Evolutionary conservation across 352 stramenopile species (phyloP).

Genomic region (Pythium sp.): DNA sequence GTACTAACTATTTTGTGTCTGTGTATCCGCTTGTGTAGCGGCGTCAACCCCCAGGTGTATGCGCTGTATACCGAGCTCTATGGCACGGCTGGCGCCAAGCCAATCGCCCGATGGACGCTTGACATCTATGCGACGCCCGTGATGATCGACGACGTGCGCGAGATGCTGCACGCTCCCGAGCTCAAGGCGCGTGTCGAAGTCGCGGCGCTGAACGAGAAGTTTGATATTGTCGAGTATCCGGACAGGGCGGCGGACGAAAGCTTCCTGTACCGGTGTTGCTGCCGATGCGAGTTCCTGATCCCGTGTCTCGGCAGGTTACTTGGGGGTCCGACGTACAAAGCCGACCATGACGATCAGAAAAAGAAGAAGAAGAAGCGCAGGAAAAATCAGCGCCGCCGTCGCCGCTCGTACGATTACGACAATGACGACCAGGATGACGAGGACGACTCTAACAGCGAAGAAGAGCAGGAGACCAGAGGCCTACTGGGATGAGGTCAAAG

Average conservation of each 20-base stretch:
- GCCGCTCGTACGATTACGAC: constrained; percentile 38
- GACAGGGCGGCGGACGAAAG: constrained; percentile 34
- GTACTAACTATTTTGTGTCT: neutral
- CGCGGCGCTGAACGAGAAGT: constrained; percentile 55
- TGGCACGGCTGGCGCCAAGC: constrained; percentile 55
- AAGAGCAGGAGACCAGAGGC: constrained; percentile 40
- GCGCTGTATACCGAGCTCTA: constrained; percentile 76
- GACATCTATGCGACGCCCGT: constrained; percentile 79
- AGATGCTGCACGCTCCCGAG: constrained; percentile 66
- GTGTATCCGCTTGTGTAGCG: constrained; percentile 19
- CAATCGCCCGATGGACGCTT: constrained; percentile 70
- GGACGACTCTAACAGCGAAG: constrained; percentile 20
- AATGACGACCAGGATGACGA: constrained; percentile 28
- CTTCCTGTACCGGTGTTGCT: constrained; percentile 65
- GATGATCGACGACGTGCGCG: constrained; percentile 69
- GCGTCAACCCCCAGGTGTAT: constrained; percentile 79
- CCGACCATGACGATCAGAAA: constrained; percentile 26
- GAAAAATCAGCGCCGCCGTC: constrained; percentile 14
- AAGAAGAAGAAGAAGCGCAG: constrained; percentile 25
- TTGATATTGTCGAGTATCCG: constrained; percentile 29
- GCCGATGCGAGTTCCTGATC: constrained; percentile 72
- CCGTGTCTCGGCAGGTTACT: constrained; percentile 64
- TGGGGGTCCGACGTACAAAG: constrained; percentile 69
- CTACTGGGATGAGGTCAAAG: constrained; percentile 38
- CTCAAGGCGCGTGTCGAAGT: constrained; percentile 68